A percentile compares a stretch with the other conserved stretches of the same genome.
Evolutionary conservation across 805 yeast genomes (phyloP).

Genomic region (Saccharomycopsis olivae): DNA sequence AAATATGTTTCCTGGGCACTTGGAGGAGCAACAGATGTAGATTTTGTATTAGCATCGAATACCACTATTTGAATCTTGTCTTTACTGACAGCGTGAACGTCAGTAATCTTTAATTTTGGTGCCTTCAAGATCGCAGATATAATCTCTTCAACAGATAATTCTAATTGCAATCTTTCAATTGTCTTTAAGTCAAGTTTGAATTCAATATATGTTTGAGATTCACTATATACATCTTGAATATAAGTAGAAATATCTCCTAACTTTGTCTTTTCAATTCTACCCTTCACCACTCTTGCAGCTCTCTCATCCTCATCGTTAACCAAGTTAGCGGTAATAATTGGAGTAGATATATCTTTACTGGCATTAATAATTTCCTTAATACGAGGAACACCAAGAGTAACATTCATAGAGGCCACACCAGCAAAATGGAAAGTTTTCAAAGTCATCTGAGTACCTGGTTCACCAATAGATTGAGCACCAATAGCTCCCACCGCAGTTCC

Average conservation of each 20-base stretch:
- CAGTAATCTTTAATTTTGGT: slow-evolving; percentile 81
- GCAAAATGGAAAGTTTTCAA: slow-evolving; percentile 96
- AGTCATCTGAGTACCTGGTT: slow-evolving; percentile 99
- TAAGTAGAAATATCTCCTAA: slow-evolving; percentile 78
- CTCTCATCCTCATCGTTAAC: slow-evolving; percentile 92
- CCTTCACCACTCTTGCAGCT: slow-evolving; percentile 97
- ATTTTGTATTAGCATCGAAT: slow-evolving; percentile 31
- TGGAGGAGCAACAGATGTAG: slow-evolving; percentile 33
- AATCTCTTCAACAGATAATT: slow-evolving; percentile 75
- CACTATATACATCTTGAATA: slow-evolving; percentile 89
- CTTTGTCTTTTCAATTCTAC: slow-evolving; percentile 88
- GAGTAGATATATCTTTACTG: slow-evolving; percentile 88
- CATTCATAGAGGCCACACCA: slow-evolving; percentile 99
- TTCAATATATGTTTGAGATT: slow-evolving; percentile 64
- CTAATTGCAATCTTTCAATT: slow-evolving; percentile 83
- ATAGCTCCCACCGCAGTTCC: slow-evolving; percentile 99
- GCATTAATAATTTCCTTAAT: slow-evolving; percentile 98
- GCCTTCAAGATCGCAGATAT: slow-evolving; percentile 74
- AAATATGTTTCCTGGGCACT: slow-evolving; percentile 42
- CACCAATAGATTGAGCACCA: slow-evolving; percentile 99
- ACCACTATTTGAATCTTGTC: slow-evolving; percentile 58
- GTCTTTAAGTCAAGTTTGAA: slow-evolving; percentile 76
- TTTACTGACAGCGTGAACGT: slow-evolving; percentile 55
- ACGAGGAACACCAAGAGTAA: slow-evolving; percentile 98
- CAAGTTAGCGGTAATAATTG: slow-evolving; percentile 87